A percentile compares a stretch with the other conserved stretches of the same genome.
Evolutionary conservation across 2,329 filamentous ascomycete species (phyloP).

Genomic region (Fonsecaea pedrosoi): DNA sequence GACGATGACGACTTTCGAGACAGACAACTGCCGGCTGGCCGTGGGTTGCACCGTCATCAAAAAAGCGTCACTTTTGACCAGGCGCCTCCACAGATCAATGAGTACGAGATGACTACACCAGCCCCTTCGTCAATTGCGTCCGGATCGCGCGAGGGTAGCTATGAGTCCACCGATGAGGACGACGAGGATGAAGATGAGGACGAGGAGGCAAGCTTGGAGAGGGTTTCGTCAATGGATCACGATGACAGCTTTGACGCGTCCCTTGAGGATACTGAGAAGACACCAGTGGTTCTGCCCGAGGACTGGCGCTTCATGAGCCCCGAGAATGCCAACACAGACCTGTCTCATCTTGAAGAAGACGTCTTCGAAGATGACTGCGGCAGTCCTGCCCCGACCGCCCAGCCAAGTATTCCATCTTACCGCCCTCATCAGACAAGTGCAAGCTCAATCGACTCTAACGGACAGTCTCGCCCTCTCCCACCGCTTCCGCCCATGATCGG

Average conservation of each 20-base stretch:
- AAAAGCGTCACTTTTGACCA: conserved; percentile 98
- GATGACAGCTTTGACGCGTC: conserved; percentile 96
- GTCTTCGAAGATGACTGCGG: conserved; percentile 69
- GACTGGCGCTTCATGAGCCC: conserved; percentile 86
- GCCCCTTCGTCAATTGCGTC: conserved; percentile 92
- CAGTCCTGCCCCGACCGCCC: conserved; percentile 69
- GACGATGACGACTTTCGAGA: conserved; percentile 68
- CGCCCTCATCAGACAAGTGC: conserved; percentile 67
- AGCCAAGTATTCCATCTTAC: conserved; percentile 55
- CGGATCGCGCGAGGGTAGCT: conserved; percentile 90
- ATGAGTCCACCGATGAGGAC: conserved; percentile 74
- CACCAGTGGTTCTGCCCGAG: conserved; percentile 94
- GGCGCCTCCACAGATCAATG: conserved; percentile 90
- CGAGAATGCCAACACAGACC: conserved; percentile 63
- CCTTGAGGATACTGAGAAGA: conserved; percentile 94
- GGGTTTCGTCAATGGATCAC: conserved; percentile 65
- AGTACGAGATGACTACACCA: conserved; percentile 97
- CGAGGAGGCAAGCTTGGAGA: conserved; percentile 68
- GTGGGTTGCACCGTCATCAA: conserved; percentile 77
- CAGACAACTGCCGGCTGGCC: conserved; percentile 67
- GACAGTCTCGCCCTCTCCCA: conserved; percentile 82
- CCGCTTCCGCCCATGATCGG: conserved; percentile 70
- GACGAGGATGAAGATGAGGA: conserved; percentile 66
- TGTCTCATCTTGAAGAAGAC: conserved; percentile 66
- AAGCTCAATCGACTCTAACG: conserved; percentile 77